A percentile compares a stretch with the other conserved stretches of the same genome.
phyloP scores from a whole-genome alignment of 1,284 basidiomycete genomes.

The Fomes fomentarius region DNA sequence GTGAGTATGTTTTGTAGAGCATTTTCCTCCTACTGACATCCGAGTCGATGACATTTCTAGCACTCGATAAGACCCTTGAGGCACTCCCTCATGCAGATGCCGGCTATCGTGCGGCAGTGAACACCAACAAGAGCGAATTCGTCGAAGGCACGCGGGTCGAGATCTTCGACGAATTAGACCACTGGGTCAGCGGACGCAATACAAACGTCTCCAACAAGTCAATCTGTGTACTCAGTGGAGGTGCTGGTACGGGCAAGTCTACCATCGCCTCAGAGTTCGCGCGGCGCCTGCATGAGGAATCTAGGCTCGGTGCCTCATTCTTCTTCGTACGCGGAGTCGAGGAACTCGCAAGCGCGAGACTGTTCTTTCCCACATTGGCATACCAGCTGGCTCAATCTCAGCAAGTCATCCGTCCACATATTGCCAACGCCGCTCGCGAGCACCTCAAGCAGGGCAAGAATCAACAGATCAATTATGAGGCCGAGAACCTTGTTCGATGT shows the following conservation, averaged over 20 bases:
- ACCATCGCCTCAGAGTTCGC: constrained; percentile 22
- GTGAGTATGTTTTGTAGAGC: neutral
- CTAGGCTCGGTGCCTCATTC: constrained; percentile 19
- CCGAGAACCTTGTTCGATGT: neutral
- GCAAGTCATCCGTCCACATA: neutral
- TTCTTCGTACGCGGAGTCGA: constrained; percentile 13
- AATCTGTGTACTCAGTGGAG: constrained; percentile 14
- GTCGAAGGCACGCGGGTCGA: constrained; percentile 20
- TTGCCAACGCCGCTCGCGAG: constrained; percentile 3
- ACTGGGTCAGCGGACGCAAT: constrained; percentile 4
- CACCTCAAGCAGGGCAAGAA: constrained; percentile 1
- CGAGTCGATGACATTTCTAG: no score
- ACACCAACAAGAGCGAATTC: constrained; percentile 5
- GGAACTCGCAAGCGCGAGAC: constrained; percentile 1
- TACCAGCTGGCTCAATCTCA: constrained; percentile 16
- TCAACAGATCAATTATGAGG: constrained; percentile 1
- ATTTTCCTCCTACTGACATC: no score
- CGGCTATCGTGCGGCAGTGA: constrained; percentile 3
- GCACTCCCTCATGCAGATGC: constrained; percentile 5
- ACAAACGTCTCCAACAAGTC: neutral
- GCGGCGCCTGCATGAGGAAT: constrained; percentile 1
- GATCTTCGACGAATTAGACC: constrained; percentile 6
- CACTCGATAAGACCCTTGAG: neutral
- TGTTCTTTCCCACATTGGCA: constrained; percentile 17
- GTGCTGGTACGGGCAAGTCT: constrained; percentile 20